phyloP scores from a whole-genome alignment of 208 protist genomes.

The Trypanosoma vivax region DNA sequence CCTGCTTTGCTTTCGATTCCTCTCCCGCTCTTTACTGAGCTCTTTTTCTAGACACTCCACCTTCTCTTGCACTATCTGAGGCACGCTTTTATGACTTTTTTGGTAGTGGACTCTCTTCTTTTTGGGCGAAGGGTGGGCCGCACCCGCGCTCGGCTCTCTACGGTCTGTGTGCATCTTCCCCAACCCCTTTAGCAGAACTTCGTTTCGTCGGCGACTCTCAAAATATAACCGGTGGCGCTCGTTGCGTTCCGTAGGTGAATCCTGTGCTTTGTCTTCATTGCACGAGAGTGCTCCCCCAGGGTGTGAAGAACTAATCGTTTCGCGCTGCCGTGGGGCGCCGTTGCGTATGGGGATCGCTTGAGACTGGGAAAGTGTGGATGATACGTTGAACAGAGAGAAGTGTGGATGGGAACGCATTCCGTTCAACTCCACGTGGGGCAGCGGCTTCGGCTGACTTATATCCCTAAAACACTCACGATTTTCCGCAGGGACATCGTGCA shows the following conservation, averaged over 20 bases:
- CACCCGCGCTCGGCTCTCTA: conserved; percentile 1
- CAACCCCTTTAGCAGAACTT: conserved; percentile 20
- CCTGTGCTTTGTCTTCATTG: not conserved
- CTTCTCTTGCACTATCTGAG: conserved; percentile 7
- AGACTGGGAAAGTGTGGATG: too few species aligned
- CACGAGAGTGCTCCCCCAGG: too few species aligned
- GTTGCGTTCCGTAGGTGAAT: not conserved
- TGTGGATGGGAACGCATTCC: too few species aligned
- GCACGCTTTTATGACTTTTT: not conserved
- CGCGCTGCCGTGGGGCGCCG: too few species aligned
- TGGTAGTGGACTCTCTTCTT: not conserved
- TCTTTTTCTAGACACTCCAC: conserved; percentile 26
- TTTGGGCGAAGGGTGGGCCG: not conserved
- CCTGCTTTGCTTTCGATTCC: conserved; percentile 21
- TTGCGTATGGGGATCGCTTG: too few species aligned
- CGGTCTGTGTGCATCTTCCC: not conserved
- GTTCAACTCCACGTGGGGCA: too few species aligned
- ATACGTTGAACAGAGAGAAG: too few species aligned
- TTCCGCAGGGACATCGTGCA: not conserved
- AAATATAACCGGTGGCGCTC: conserved; percentile 23
- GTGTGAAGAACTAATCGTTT: too few species aligned
- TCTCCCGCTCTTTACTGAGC: conserved; percentile 24
- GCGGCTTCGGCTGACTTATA: too few species aligned
- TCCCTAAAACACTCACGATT: too few species aligned
- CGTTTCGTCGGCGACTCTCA: conserved; percentile 17